phyloP scores from a whole-genome alignment of 306 rosid species.

The Acmispon strigosus region DNA sequence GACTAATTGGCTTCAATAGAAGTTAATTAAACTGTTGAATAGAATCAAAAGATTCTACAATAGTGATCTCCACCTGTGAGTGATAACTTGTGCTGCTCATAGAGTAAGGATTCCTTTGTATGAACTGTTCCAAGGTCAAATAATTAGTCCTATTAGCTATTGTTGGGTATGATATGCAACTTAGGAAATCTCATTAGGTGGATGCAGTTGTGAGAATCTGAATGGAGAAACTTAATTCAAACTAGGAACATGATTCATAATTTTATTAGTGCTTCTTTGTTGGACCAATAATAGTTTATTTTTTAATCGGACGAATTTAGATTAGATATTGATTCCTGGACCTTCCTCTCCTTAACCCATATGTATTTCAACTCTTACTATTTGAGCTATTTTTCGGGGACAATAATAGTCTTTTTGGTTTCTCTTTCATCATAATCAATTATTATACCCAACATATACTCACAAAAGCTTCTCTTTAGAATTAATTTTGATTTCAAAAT shows the following conservation, averaged over 20 bases:
- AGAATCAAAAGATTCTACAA: neutral
- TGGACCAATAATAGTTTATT: neutral
- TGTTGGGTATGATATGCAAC: slow-evolving; percentile 13
- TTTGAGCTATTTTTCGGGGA: too few species aligned
- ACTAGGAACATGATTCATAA: neutral
- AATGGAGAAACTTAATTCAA: neutral
- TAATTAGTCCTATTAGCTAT: neutral
- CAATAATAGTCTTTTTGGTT: too few species aligned
- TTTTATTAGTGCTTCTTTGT: slow-evolving; percentile 5
- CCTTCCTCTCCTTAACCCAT: too few species aligned
- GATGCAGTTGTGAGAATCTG: slow-evolving; percentile 5
- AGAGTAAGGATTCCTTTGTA: neutral
- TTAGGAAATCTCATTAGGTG: neutral
- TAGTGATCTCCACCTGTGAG: neutral
- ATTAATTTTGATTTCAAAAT: too few species aligned
- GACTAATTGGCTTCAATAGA: neutral
- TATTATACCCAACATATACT: too few species aligned
- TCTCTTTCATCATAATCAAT: too few species aligned
- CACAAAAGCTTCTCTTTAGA: too few species aligned
- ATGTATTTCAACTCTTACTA: too few species aligned
- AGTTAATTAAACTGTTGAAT: neutral
- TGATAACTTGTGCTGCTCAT: neutral
- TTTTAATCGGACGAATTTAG: too few species aligned
- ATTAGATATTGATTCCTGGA: too few species aligned
- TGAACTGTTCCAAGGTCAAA: slow-evolving; percentile 1